Evolutionary conservation across 768 basidiomycete genomes (phyloP).

Genomic region (Leccinum disarticulatum): DNA sequence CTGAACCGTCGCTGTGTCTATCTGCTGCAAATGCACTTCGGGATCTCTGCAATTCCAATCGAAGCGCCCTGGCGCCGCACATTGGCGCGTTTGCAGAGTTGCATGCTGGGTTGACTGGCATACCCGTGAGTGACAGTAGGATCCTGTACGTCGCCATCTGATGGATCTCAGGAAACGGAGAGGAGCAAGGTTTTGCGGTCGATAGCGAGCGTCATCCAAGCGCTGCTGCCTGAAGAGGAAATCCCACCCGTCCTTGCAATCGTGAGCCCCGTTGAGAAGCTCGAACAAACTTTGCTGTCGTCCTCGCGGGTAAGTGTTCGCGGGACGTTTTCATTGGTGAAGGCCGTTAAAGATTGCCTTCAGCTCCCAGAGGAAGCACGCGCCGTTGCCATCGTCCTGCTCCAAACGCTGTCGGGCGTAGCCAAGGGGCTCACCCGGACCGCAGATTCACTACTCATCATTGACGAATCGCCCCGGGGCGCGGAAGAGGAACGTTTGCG

Average conservation of each 20-base stretch:
- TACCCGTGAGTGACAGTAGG: conserved; percentile 56
- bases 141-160: background rate
- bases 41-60: conserved; percentile 87
- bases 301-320: conserved; percentile 47
- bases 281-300: conserved; percentile 60
- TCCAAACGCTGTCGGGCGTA: conserved; percentile 81
- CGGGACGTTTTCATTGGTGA: background rate
- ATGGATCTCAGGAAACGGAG: conserved; percentile 63
- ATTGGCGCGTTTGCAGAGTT: conserved; percentile 83
- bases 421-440: conserved; percentile 84
- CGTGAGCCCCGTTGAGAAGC: conserved; percentile 68
- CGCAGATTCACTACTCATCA: conserved; percentile 62
- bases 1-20: conserved; percentile 61
- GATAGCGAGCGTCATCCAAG: conserved; percentile 92
- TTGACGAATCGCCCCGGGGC: conserved; percentile 55
- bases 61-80: conserved; percentile 78
- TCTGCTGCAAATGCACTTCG: conserved; percentile 81
- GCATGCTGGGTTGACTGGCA: conserved; percentile 69
- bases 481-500: conserved; percentile 56
- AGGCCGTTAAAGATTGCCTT: background rate
- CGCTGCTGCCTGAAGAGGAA: conserved; percentile 74
- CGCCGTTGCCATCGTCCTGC: conserved; percentile 60
- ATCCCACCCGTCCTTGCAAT: conserved; percentile 80
- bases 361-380: conserved; percentile 78
- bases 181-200: conserved; percentile 89